phyloP scores from a whole-genome alignment of 2,329 filamentous ascomycete genomes.

The Ceratocystis eucalypticola region DNA sequence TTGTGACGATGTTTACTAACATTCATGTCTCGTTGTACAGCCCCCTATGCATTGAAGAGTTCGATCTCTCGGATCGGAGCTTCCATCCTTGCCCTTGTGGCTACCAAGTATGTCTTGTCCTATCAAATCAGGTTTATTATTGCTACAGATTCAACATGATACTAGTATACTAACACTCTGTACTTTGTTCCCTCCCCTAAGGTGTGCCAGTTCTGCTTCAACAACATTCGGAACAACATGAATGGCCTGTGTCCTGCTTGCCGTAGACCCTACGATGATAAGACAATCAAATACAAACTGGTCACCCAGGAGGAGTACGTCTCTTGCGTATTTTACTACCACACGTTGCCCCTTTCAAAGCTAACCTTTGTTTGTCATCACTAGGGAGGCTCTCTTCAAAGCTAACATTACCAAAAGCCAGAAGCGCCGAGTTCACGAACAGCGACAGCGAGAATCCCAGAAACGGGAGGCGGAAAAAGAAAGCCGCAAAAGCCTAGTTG shows the following conservation, averaged over 20 bases:
- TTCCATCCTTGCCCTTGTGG: slow-evolving; percentile 95
- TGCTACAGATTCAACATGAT: too few relatives aligned
- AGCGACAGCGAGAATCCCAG: slow-evolving; percentile 85
- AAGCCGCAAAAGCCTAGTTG: slow-evolving; percentile 88
- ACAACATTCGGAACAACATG: slow-evolving; percentile 97
- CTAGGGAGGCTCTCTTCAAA: slow-evolving; percentile 58
- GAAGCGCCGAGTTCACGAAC: slow-evolving; percentile 72
- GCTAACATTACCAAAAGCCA: slow-evolving; percentile 77
- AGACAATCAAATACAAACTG: slow-evolving; percentile 92
- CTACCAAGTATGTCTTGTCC: slow-evolving; percentile 60
- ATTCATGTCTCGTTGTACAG: slow-evolving; percentile 35
- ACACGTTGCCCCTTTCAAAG: not conserved
- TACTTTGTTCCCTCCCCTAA: slow-evolving; percentile 27
- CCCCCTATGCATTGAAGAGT: slow-evolving; percentile 96
- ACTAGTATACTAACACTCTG: not conserved
- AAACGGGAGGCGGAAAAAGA: slow-evolving; percentile 93
- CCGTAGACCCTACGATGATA: slow-evolving; percentile 87
- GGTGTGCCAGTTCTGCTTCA: slow-evolving; percentile 99
- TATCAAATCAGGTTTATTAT: slow-evolving; percentile 8
- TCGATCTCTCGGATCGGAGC: slow-evolving; percentile 93
- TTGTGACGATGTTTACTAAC: not conserved
- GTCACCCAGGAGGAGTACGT: slow-evolving; percentile 88
- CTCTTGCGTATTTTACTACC: not conserved
- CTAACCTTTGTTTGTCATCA: slow-evolving; percentile 22
- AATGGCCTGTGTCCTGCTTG: slow-evolving; percentile 97